Evolutionary conservation across 345 rosid species (phyloP).

Genomic region (Mallotus nudiflorus): DNA sequence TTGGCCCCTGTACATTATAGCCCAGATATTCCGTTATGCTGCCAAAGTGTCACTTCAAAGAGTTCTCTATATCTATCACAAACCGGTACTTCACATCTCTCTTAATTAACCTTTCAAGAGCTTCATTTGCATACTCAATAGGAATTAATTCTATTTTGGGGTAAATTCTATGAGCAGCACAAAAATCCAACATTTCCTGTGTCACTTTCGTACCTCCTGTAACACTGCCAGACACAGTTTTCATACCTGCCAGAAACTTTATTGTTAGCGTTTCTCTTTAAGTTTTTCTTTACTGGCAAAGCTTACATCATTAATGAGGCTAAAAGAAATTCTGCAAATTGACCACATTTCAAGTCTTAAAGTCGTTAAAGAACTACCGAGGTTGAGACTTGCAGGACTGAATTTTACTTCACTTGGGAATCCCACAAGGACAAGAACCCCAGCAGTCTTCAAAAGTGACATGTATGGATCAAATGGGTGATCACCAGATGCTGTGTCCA

Average conservation of each 20-base stretch:
- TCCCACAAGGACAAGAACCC: conserved; percentile 67
- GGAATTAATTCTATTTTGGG: conserved; percentile 74
- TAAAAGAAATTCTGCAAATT: background rate
- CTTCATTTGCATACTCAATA: conserved; percentile 63
- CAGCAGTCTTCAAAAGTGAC: conserved; percentile 70
- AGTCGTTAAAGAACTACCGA: conserved; percentile 36
- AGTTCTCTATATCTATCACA: conserved; percentile 73
- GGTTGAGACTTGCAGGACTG: conserved; percentile 62
- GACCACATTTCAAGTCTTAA: background rate
- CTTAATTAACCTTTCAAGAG: conserved; percentile 74
- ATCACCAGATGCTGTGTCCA: conserved; percentile 89
- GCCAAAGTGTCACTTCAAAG: conserved; percentile 47
- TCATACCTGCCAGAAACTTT: conserved; percentile 54
- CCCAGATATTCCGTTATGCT: background rate
- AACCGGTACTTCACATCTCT: conserved; percentile 79
- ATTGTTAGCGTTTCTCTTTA: background rate
- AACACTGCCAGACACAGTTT: conserved; percentile 58
- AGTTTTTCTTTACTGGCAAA: background rate
- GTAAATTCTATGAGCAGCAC: conserved; percentile 67
- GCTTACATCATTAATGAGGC: background rate
- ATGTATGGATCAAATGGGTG: conserved; percentile 80
- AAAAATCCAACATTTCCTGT: conserved; percentile 82
- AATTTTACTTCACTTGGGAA: conserved; percentile 84
- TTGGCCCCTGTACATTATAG: background rate
- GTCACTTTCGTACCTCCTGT: conserved; percentile 67